Evolutionary conservation across 2,329 filamentous ascomycete genomes (phyloP).

Genomic region (Penicillium rolfsii): DNA sequence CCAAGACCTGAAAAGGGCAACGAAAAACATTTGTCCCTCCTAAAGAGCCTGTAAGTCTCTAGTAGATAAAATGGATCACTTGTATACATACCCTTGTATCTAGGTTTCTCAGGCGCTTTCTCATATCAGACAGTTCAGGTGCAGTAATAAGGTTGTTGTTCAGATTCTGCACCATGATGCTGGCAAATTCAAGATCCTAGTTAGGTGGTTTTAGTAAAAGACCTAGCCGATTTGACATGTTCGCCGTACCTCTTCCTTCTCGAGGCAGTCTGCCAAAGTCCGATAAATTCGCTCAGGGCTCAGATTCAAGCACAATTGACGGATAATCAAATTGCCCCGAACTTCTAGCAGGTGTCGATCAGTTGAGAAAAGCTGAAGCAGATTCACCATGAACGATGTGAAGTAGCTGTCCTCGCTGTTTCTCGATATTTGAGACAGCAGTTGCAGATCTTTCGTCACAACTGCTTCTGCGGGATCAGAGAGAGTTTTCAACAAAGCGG

Average conservation of each 20-base stretch:
- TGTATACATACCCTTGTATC: conserved; percentile 70
- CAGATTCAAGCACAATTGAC: conserved; percentile 88
- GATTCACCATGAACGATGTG: conserved; percentile 95
- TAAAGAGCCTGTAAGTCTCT: conserved; percentile 41
- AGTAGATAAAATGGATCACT: neutral
- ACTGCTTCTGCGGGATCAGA: conserved; percentile 95
- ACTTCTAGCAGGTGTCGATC: conserved; percentile 89
- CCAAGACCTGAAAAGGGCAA: conserved; percentile 93
- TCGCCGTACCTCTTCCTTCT: conserved; percentile 76
- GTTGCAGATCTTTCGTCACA: conserved; percentile 88
- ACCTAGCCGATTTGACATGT: neutral
- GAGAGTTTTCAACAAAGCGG: conserved; percentile 90
- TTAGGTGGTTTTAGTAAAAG: neutral
- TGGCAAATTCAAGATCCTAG: conserved; percentile 91
- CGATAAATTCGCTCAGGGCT: conserved; percentile 95
- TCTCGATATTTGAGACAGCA: conserved; percentile 92
- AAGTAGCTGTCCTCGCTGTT: conserved; percentile 99
- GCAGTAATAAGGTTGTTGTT: conserved; percentile 99
- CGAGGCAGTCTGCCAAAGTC: conserved; percentile 92
- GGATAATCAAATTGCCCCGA: conserved; percentile 91
- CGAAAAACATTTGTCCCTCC: conserved; percentile 95
- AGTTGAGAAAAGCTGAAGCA: conserved; percentile 92
- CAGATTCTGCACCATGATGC: conserved; percentile 98
- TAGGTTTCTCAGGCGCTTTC: conserved; percentile 85
- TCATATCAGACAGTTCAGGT: conserved; percentile 85